phyloP scores from a whole-genome alignment of 1,284 basidiomycete genomes.

The Trichosporon sp. region DNA sequence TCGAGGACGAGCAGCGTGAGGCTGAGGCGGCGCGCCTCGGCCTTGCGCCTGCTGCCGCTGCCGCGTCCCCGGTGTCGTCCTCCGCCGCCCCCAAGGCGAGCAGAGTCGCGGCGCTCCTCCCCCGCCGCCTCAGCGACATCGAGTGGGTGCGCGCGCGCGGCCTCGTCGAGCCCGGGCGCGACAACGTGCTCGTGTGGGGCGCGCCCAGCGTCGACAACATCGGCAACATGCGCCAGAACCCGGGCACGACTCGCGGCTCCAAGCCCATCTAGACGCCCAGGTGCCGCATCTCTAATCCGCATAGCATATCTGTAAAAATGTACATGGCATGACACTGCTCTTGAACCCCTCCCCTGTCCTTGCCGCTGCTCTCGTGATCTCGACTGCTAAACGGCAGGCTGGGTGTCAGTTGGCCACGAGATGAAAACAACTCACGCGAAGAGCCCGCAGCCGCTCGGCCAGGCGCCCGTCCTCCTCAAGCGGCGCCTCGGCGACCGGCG shows the following conservation, averaged over 20 bases:
- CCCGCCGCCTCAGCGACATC: constrained; percentile 31
- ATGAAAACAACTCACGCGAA: constrained; percentile 34
- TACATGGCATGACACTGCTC: constrained; percentile 24
- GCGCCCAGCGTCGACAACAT: constrained; percentile 38
- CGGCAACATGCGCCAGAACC: constrained; percentile 25
- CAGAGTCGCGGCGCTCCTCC: constrained; percentile 16
- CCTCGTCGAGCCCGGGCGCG: constrained; percentile 30
- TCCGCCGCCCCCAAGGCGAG: neutral
- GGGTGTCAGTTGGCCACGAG: neutral
- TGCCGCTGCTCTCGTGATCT: neutral
- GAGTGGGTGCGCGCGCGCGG: constrained; percentile 36
- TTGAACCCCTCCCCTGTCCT: neutral
- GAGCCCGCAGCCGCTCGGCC: constrained; percentile 39
- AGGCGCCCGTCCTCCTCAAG: constrained; percentile 42
- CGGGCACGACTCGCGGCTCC: constrained; percentile 5
- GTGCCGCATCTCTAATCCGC: neutral
- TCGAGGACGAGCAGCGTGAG: constrained; percentile 48
- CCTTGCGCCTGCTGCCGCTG: neutral
- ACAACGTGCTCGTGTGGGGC: constrained; percentile 40
- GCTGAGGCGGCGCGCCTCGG: constrained; percentile 7
- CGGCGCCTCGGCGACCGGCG: constrained; percentile 40
- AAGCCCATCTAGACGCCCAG: neutral
- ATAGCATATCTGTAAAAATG: constrained; percentile 17
- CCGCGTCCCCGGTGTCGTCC: constrained; percentile 9
- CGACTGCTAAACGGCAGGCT: constrained; percentile 6